These are phyloP conservation scores for Paraurostyla sp. DNA, from an alignment of 73 alveolate species.

Conservation along the genomic window DNA sequence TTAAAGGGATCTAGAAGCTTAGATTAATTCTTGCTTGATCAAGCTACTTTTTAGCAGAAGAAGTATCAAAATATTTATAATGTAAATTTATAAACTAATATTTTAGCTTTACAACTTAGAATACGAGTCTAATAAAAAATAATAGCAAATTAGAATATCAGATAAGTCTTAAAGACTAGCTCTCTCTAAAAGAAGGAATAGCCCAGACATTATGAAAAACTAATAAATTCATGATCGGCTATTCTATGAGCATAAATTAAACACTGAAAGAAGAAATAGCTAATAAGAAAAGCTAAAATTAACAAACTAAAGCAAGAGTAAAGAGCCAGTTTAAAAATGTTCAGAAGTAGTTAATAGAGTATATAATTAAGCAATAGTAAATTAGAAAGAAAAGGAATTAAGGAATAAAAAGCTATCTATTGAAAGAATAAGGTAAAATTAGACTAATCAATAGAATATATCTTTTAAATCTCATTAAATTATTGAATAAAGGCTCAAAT, in stretches of 20 bases:
- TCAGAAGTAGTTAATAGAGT: not conserved
- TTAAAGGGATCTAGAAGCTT: not conserved
- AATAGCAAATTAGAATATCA: not conserved
- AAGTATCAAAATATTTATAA: not conserved
- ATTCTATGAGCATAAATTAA: not conserved
- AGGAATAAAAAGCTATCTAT: not conserved
- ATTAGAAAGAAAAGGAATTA: not conserved
- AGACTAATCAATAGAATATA: too few relatives aligned
- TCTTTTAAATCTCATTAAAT: too few relatives aligned
- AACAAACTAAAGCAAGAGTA: not conserved
- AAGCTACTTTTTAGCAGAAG: not conserved
- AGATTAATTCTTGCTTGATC: slow-evolving; percentile 4
- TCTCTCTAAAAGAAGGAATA: not conserved
- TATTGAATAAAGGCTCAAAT: too few relatives aligned
- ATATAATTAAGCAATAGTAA: not conserved
- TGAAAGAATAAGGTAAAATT: too few relatives aligned
- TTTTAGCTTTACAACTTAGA: not conserved
- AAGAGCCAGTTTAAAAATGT: not conserved
- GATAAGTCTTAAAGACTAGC: not conserved
- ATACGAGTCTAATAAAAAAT: not conserved
- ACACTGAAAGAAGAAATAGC: not conserved
- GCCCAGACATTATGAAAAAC: not conserved
- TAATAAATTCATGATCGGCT: not conserved
- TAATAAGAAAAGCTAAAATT: not conserved
- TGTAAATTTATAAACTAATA: not conserved